Percentiles rank a stretch among this genome's conserved stretches.
These are phyloP conservation scores for Kockiozyma suomiensis DNA, from an alignment of 805 yeast genomes.

Conservation along the genomic window DNA sequence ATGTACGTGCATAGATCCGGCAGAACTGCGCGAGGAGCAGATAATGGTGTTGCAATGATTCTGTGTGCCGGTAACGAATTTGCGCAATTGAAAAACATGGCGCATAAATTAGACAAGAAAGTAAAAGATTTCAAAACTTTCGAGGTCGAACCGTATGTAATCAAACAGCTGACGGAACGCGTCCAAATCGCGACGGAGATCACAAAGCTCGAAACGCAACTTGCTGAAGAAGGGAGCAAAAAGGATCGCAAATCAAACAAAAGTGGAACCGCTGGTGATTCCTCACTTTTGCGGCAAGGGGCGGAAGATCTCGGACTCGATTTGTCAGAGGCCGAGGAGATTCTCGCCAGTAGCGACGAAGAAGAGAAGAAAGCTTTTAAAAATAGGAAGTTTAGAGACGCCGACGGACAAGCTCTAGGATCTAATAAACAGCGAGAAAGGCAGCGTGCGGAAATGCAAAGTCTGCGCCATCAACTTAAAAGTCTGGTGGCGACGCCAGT, in stretches of 20 bases:
- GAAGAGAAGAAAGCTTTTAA: slow-evolving; percentile 31
- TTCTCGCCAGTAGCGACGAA: slow-evolving; percentile 45
- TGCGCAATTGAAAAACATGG: slow-evolving; percentile 78
- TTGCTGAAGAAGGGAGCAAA: slow-evolving; percentile 50
- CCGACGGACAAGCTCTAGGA: neutral
- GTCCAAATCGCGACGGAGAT: slow-evolving; percentile 68
- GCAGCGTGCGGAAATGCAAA: slow-evolving; percentile 14
- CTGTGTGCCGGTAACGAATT: slow-evolving; percentile 93
- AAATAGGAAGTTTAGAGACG: neutral
- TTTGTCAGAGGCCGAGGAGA: slow-evolving; percentile 68
- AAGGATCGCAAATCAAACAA: slow-evolving; percentile 38
- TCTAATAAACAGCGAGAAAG: slow-evolving; percentile 13
- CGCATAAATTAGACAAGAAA: slow-evolving; percentile 56
- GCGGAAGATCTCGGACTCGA: slow-evolving; percentile 93
- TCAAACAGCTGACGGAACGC: slow-evolving; percentile 70
- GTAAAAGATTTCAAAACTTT: slow-evolving; percentile 62
- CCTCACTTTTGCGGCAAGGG: slow-evolving; percentile 81
- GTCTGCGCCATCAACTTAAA: slow-evolving; percentile 36
- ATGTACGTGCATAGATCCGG: slow-evolving; percentile 95
- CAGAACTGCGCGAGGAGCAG: slow-evolving; percentile 91
- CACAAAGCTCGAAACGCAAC: slow-evolving; percentile 69
- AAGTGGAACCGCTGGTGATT: slow-evolving; percentile 49
- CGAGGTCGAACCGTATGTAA: slow-evolving; percentile 74
- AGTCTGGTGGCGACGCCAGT: slow-evolving; percentile 36
- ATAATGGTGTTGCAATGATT: slow-evolving; percentile 92